These are phyloP conservation scores for Cyanidioschyzon merolae DNA, from an alignment of 23 red algal genomes.

Conservation along the genomic window DNA sequence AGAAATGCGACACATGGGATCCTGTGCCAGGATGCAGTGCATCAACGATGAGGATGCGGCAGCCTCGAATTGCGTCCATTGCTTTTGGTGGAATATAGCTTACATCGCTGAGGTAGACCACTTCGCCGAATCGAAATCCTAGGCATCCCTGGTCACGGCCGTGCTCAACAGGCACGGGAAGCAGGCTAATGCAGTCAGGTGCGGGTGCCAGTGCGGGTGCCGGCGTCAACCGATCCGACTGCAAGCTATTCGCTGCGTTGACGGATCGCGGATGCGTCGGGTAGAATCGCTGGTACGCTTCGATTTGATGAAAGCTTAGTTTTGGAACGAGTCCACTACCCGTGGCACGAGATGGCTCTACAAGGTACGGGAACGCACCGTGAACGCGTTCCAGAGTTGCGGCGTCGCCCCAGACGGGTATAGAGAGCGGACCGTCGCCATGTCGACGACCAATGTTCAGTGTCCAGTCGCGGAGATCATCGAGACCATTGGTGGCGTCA, in stretches of 20 bases:
- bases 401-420: constrained; percentile 11
- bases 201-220: neutral
- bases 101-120: constrained; percentile 11
- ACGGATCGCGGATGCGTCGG: neutral
- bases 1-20: neutral
- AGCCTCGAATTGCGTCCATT: constrained; percentile 9
- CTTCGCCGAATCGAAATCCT: neutral
- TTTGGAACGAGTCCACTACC: constrained; percentile 12
- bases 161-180: constrained; percentile 1
- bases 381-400: constrained; percentile 1
- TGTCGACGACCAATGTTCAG: neutral
- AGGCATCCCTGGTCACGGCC: neutral
- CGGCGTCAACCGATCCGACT: neutral
- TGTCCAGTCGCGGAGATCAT: constrained; percentile 38
- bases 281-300: constrained; percentile 1
- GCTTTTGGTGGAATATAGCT: neutral
- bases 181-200: neutral
- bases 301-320: constrained; percentile 9
- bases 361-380: constrained; percentile 6
- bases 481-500: constrained; percentile 54
- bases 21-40: neutral
- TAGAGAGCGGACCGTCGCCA: constrained; percentile 9
- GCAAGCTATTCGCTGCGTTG: neutral
- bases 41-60: neutral
- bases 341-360: neutral